Percentiles rank a stretch among this genome's conserved stretches.
These are phyloP conservation scores for Chenopodium berlandieri DNA, from an alignment of 148 eudicot genomes.

Conservation along the genomic window DNA sequence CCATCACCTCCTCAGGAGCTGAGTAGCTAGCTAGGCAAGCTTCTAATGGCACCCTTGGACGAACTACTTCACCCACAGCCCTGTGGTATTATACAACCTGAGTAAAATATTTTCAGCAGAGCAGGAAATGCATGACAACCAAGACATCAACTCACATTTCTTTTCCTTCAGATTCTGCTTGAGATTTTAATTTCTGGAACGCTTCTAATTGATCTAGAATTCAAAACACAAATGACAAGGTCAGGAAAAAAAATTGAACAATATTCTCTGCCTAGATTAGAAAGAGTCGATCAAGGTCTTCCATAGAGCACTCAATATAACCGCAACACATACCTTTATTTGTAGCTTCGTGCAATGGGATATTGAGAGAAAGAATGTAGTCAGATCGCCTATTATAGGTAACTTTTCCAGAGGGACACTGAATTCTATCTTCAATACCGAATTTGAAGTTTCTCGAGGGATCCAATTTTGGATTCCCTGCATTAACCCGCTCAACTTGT, in stretches of 20 bases:
- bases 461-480: slow-evolving; percentile 60
- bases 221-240: slow-evolving; percentile 5
- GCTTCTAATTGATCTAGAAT: slow-evolving; percentile 71
- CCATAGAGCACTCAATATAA: background rate
- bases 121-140: slow-evolving; percentile 12
- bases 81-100: slow-evolving; percentile 36
- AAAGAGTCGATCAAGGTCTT: background rate
- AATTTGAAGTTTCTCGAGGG: slow-evolving; percentile 91
- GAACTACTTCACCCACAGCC: slow-evolving; percentile 69
- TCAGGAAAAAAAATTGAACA: background rate
- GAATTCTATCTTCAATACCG: slow-evolving; percentile 90
- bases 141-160: slow-evolving; percentile 53
- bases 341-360: slow-evolving; percentile 76
- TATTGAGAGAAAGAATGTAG: slow-evolving; percentile 78
- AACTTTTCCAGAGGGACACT: slow-evolving; percentile 93
- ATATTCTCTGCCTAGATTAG: too few relatives aligned
- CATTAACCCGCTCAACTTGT: slow-evolving; percentile 85
- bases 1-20: slow-evolving; percentile 87
- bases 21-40: slow-evolving; percentile 81
- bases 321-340: slow-evolving; percentile 58
- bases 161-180: slow-evolving; percentile 55
- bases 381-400: slow-evolving; percentile 77
- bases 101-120: slow-evolving; percentile 7
- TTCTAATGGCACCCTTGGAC: slow-evolving; percentile 84
- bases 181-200: slow-evolving; percentile 57